Evolutionary conservation across 305 asterid species (phyloP), one percentile per base, ranked within the genome.

Genomic region (Fraxinus floribunda): DNA sequence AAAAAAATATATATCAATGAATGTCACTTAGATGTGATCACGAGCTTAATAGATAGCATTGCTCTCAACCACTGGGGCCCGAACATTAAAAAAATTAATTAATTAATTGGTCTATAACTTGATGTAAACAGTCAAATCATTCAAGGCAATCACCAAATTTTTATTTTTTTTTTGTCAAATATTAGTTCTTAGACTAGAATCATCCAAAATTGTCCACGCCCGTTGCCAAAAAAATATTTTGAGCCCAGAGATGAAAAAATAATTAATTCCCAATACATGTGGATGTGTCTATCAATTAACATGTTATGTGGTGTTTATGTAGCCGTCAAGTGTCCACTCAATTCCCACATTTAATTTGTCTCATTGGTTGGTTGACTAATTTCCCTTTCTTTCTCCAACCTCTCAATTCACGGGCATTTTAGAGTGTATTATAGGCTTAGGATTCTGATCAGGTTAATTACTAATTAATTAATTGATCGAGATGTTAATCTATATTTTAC

Each of bases 281-380:
- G 98, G 89, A 84, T 86, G 86, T 87, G 91, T 90, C 77, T 80
- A 89, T 85, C 88, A 89, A 79, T 76, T 88, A 78, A 66, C 89
- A 89, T 88, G 88, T 90, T 88, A 90, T 86, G 91, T 88, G 87
- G 91, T 89, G 91, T 84, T 90, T 90, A 84, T 91, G 88, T 87
- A 87, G 97, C 97, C 94, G 94, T 88, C 94, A 83, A 86, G 79
- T 86, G 91, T 90, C 93, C 83, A 86, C 90, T 90, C 78, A 88
- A 80, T 82, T 66, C 77, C 71, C 89, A 89, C 90, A 88, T 90
- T 89, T 84, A 22, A 68, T 90, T 92, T 94, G 93, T 93, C 95
- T 88, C 83, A 86, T 87, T 92, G 78, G 84, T 87, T 85, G 88
- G 38, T 35, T 35, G 38, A 87, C 87, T 83, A 79, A 83, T 34